Percentiles rank a stretch among this genome's conserved stretches.
phyloP scores from a whole-genome alignment of 169 alveolate species.

The Ichthyophthirius multifiliis region DNA sequence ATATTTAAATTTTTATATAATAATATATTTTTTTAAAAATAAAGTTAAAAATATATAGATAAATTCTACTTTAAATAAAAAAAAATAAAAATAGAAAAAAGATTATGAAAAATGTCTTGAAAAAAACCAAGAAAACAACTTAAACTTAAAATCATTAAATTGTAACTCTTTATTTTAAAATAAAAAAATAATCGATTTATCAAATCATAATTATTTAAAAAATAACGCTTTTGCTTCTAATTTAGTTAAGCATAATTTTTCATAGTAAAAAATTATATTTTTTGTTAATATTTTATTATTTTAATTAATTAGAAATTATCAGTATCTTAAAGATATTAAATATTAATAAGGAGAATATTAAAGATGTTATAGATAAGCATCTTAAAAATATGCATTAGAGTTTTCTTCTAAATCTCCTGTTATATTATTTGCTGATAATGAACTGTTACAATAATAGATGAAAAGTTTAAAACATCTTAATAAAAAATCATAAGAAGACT shows the following conservation, averaged over 20 bases:
- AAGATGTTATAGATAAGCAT: slow-evolving; percentile 12
- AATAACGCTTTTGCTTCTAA: neutral
- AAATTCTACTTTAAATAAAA: neutral
- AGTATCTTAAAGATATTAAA: slow-evolving; percentile 21
- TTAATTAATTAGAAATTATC: slow-evolving; percentile 10
- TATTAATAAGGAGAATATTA: slow-evolving; percentile 20
- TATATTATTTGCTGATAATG: slow-evolving; percentile 28
- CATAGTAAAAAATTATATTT: neutral
- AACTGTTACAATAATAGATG: slow-evolving; percentile 1
- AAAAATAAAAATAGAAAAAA: neutral
- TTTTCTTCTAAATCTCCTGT: slow-evolving; percentile 11
- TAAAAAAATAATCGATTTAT: neutral
- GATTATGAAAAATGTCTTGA: neutral
- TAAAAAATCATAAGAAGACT: too few species aligned
- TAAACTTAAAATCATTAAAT: neutral
- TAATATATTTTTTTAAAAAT: too few species aligned
- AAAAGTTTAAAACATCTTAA: neutral
- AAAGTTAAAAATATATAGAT: too few species aligned
- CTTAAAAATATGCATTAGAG: slow-evolving; percentile 14
- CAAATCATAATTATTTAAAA: neutral
- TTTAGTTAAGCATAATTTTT: neutral
- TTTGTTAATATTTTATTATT: neutral
- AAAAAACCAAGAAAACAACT: neutral
- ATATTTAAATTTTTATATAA: too few species aligned
- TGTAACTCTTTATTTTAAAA: neutral